phyloP scores from a whole-genome alignment of 306 rosid species.

The Trifolium pratense region DNA sequence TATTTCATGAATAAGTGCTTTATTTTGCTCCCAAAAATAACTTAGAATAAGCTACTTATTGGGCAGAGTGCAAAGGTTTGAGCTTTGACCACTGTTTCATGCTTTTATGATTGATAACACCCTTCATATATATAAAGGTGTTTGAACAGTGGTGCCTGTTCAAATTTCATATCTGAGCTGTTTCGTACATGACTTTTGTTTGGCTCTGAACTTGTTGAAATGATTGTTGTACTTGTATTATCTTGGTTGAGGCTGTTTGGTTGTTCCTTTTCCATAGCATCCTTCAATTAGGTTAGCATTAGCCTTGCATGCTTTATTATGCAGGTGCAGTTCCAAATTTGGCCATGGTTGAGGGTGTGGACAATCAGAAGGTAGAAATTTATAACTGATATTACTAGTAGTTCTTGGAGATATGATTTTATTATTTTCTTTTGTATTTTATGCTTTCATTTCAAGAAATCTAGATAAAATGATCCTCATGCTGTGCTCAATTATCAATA shows the following conservation, averaged over 20 bases:
- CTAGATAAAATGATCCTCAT: conserved; percentile 1
- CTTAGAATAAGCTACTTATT: background rate
- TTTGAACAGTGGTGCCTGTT: background rate
- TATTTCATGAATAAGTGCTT: background rate
- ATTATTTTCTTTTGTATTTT: conserved; percentile 25
- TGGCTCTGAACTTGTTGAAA: conserved; percentile 33
- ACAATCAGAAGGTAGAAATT: conserved; percentile 78
- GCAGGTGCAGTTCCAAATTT: conserved; percentile 83
- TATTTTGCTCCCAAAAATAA: background rate
- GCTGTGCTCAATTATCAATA: conserved; percentile 7
- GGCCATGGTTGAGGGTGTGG: conserved; percentile 83
- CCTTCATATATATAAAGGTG: conserved; percentile 10
- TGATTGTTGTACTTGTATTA: conserved; percentile 25
- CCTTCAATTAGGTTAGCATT: conserved; percentile 15
- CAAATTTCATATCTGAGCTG: conserved; percentile 1
- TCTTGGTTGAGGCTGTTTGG: conserved; percentile 24
- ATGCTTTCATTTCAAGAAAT: conserved; percentile 35
- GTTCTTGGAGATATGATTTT: conserved; percentile 18
- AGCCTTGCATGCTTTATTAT: conserved; percentile 30
- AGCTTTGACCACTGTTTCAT: conserved; percentile 5
- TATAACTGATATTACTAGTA: conserved; percentile 37
- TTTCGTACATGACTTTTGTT: background rate
- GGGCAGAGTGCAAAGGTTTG: background rate
- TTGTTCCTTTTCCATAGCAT: conserved; percentile 22
- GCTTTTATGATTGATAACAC: background rate